Conservation (phyloP, 2,329 filamentous ascomycete genomes). For the Thelonectria discophora region DNA sequence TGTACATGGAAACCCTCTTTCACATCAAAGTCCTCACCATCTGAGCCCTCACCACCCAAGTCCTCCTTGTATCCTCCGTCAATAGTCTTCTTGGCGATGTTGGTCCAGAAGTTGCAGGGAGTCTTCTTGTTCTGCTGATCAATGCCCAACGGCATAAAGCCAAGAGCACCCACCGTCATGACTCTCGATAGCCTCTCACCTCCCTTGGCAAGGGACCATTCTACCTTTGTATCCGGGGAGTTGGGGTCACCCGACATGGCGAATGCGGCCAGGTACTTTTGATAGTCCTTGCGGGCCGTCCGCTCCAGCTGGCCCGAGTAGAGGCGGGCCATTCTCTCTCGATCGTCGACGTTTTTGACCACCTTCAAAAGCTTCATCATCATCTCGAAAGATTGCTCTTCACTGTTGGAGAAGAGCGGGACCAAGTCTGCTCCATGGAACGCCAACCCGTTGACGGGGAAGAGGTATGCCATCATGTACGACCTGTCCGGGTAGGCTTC, state of each 20-base stretch:
- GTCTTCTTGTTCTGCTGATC: neutral
- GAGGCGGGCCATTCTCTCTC: neutral
- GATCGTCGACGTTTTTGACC: no score
- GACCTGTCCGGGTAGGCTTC: conserved; percentile 7
- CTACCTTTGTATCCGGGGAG: neutral
- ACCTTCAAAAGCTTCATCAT: neutral
- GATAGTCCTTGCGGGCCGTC: neutral
- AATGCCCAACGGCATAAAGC: neutral
- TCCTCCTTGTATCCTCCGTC: no score
- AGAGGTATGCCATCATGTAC: conserved; percentile 26
- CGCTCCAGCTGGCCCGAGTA: neutral
- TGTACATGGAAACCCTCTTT: no score
- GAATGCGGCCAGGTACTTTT: conserved; percentile 1
- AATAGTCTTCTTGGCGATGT: neutral
- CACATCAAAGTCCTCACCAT: no score
- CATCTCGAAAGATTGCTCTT: neutral
- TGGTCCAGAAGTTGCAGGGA: neutral
- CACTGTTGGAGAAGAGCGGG: conserved; percentile 9
- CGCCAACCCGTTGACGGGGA: neutral
- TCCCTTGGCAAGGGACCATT: neutral
- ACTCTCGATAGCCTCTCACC: conserved; percentile 1
- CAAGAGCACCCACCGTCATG: neutral
- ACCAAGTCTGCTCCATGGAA: conserved; percentile 14
- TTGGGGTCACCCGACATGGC: neutral
- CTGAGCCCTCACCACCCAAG: no score